These are phyloP conservation scores for Globisporangium heterothallicum DNA, from an alignment of 352 stramenopile genomes.

Conservation along the genomic window DNA sequence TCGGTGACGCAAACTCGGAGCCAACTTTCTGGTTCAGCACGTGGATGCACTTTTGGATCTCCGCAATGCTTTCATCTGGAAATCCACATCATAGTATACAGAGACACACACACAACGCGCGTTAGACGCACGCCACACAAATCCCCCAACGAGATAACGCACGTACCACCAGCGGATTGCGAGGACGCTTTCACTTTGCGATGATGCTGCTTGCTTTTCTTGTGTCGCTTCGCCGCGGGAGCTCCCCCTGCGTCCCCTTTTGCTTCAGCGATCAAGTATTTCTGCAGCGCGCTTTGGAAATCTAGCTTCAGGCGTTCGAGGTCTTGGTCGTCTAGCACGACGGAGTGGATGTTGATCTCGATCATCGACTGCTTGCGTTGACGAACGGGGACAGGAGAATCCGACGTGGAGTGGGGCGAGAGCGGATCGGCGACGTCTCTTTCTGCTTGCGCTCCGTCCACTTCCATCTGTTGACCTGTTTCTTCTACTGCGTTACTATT, in stretches of 20 bases:
- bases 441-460: conserved; percentile 2
- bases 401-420: conserved; percentile 13
- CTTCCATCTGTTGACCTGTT: background rate
- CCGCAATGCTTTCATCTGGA: conserved; percentile 21
- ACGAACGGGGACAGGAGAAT: conserved; percentile 11
- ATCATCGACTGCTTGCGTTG: conserved; percentile 9
- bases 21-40: conserved; percentile 34
- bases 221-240: conserved; percentile 49
- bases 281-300: conserved; percentile 29
- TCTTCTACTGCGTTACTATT: conserved; percentile 1
- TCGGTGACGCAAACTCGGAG: conserved; percentile 21
- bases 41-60: conserved; percentile 33
- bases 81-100: background rate
- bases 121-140: background rate
- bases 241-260: conserved; percentile 19
- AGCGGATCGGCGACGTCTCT: background rate
- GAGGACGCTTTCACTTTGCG: conserved; percentile 17
- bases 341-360: conserved; percentile 21
- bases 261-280: conserved; percentile 21
- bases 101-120: conserved; percentile 2
- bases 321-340: conserved; percentile 30
- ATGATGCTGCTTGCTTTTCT: conserved; percentile 55
- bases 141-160: background rate
- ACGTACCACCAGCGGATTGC: conserved; percentile 6
- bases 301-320: conserved; percentile 37